Evolutionary conservation across 225 moss, liverwort and hornwort genomes (phyloP), one percentile per base, ranked within the genome.

Genomic region (Ulota crispa): DNA sequence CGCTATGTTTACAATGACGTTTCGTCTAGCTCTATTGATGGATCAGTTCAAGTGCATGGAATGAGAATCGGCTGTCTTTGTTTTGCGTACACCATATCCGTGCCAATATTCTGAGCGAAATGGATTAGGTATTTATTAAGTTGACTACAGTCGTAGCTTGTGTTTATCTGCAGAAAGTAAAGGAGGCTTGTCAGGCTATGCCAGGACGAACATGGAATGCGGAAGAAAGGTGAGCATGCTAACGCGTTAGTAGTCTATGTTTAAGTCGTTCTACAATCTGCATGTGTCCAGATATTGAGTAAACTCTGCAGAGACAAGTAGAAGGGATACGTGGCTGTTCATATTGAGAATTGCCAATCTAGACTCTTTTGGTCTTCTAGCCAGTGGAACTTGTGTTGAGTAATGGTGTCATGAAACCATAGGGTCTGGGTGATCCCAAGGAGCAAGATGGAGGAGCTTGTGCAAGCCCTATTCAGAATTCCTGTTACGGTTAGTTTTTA

Each of bases 341-440:
- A 37, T 26, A 52, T 65, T 82, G 50, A 23, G 69, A 57, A 36
- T 59, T 70, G 37, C 55, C 28, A 53, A 60, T 50, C 23, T 74
- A 74, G 30, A n/a, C 68, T 70, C 27, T 79, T 71, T 50, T 19
- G 56, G 62, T 64, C 37, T 57, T 67, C 76, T 74, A 74, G 75
- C 60, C 53, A 37, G 41, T 47, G 56, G 41, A 81, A 64, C 66
- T 61, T 75, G 42, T 74, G 30, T 74, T 77, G 47, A 78, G 39
- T 76, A 77, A 73, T 62, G 21, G 39, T 78, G 77, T 64, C 56
- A 37, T 66, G 77, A 41, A 78, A 81, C 42, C 32, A 55, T 66
- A 90, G 92, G 92, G 89, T 90, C 61, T 92, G 92, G 92, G 88
- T 88, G 70, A 79, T 90, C 77, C 85, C 92, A 83, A 78, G 57